A percentile compares a stretch with the other conserved stretches of the same genome.
Conservation (phyloP, 108 stramenopile species). For the Mediolabrus comicus region DNA sequence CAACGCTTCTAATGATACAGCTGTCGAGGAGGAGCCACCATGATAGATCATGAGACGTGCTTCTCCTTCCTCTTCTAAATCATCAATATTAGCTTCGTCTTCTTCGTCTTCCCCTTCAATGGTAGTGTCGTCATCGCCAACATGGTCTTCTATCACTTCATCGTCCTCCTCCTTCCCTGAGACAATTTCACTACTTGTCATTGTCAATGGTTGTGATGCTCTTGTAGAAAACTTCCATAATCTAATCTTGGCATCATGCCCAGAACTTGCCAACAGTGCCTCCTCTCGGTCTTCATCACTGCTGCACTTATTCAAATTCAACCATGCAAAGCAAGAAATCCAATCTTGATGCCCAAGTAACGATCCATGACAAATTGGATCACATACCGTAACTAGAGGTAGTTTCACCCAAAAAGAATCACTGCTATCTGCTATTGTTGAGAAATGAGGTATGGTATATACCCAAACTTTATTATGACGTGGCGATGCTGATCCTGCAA, state of each 20-base stretch:
- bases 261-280: conserved; percentile 72
- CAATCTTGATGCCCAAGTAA: conserved; percentile 86
- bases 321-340: conserved; percentile 79
- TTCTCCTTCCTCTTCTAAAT: conserved; percentile 69
- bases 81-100: conserved; percentile 49
- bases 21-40: conserved; percentile 29
- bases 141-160: conserved; percentile 21
- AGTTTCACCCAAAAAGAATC: conserved; percentile 14
- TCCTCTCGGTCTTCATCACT: background rate
- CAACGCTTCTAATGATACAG: conserved; percentile 77
- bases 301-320: conserved; percentile 1
- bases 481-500: conserved; percentile 75
- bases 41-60: conserved; percentile 61
- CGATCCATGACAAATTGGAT: conserved; percentile 43
- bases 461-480: conserved; percentile 80
- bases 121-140: conserved; percentile 33
- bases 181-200: background rate
- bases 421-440: background rate
- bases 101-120: conserved; percentile 35
- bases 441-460: conserved; percentile 34
- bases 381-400: conserved; percentile 12
- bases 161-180: conserved; percentile 8
- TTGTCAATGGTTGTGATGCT: background rate
- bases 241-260: conserved; percentile 83
- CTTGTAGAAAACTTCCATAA: conserved; percentile 76